Evolutionary conservation across 805 yeast species (phyloP), one percentile per base, ranked within the genome.

Genomic region (Saturnispora diversa): DNA sequence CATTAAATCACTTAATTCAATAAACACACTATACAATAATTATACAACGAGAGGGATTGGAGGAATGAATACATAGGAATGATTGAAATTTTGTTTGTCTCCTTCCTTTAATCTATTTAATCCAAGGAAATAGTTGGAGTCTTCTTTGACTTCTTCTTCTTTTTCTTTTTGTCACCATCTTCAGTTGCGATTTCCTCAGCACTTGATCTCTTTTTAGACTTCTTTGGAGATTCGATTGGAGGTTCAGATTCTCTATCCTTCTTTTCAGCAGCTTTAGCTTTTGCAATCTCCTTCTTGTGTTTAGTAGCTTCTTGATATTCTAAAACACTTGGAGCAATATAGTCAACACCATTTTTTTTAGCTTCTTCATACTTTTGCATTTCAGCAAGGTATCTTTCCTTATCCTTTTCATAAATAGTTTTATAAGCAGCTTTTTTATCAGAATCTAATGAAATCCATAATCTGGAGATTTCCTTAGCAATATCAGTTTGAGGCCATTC

Each of bases 371-470:
- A 63, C 35, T 53, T 53, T 17, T 50, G 51, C 41, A 56, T 49
- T 39, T 53, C 64, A 28, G 49, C 54, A 39, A 56, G 60, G 36
- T 61, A 63, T 41, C 42, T 50, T 21, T 47, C 63, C 55, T 68
- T 68, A 41, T 70, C 72, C 40, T 61, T 62, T 40, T 70, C 72
- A 50, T 74, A 74, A 38, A 68, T 63, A 47, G 72, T 74, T 58
- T 82, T 80, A 80, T 92, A 84, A 51, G 72, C 71, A 36, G 69
- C 74, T 60, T 82, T 84, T 55, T 80, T 90, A 15, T 64, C 71
- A n/a, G 75, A 82, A 37, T 79, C 58, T 56, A 88, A 64, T 28
- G 67, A 73, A 50, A 76, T 75, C 97, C 97, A 90, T 53, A 77
- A 73, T 53, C 74, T 77, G 35, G 92, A 77, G 50, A 87, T 80